These are phyloP conservation scores for Coemansia sp. DNA, from an alignment of 192 early-diverging fungal genomes.

Conservation along the genomic window DNA sequence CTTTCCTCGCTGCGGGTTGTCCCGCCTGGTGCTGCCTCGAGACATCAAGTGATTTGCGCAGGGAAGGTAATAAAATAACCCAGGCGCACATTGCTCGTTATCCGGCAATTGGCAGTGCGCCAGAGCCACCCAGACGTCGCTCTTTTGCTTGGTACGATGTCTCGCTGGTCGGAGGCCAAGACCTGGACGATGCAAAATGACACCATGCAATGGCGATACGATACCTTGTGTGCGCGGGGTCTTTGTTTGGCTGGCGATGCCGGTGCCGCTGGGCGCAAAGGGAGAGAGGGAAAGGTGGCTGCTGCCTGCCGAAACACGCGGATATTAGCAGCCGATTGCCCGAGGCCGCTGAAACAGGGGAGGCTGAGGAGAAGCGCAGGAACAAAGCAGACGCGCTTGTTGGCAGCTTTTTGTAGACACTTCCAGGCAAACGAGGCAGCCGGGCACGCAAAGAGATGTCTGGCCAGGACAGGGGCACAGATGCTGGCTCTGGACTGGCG, in stretches of 20 bases:
- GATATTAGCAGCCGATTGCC: constrained; percentile 13
- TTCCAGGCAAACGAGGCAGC: neutral
- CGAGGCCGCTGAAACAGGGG: neutral
- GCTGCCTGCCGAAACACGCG: constrained; percentile 4
- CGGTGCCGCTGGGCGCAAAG: neutral
- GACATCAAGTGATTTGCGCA: constrained; percentile 11
- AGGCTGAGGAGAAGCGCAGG: neutral
- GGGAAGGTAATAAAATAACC: constrained; percentile 7
- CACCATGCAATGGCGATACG: neutral
- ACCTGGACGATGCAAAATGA: neutral
- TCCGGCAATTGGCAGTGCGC: neutral
- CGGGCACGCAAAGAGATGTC: no score
- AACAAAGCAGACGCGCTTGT: neutral
- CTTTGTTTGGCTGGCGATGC: neutral
- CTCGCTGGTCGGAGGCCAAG: neutral
- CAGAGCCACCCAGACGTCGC: neutral
- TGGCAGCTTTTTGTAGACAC: neutral
- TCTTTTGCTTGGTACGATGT: neutral
- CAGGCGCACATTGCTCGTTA: neutral
- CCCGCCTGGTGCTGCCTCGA: neutral
- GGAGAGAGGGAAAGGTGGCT: neutral
- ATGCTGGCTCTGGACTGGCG: neutral
- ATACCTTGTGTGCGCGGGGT: neutral
- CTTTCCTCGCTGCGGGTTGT: constrained; percentile 1
- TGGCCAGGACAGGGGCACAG: neutral